Base-by-base conservation (phyloP, 2,329 filamentous ascomycete genomes). In the Colletotrichum nymphaeae region DNA sequence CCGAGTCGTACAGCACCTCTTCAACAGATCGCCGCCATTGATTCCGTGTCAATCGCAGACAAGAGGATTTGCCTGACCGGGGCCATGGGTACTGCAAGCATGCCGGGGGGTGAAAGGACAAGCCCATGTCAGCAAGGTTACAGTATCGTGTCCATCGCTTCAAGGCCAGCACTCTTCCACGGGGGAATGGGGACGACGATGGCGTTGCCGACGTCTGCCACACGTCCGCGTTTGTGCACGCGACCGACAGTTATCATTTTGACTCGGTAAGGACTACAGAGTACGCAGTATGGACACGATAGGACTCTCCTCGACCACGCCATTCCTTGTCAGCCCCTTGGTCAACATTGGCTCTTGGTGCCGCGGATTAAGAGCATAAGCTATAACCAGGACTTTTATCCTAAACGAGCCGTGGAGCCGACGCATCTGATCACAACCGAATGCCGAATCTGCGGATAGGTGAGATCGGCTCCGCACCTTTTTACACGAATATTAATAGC, bases 361-460 rank as follows among this genome's bases (percentile, higher is more conserved):
- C 65, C 42, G 56, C 65, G 60, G 42, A 57, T 69, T 64, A 64
- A 64, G 22, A 67, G 57, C 57, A 68, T 52, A 42, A 56, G 32
- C 56, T 72, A 63, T 72, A 57, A 46, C 16, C 68, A 63, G 68
- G 67, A 57, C n/a, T 22, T 67, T 42, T 63, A 53, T 56, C 68
- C 62, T 42, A 72, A 74, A 63, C 62, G 37, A 60, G 68, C 12
- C 67, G 68, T 72, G 72, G 62, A 72, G 68, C 72, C 72, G 72
- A 72, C 63, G 57, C 63, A 72, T 67, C 68, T 74, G 49, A 63
- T 62, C 32, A 63, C 57, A 72, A 63, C 72, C 72, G 72, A 74
- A 72, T 72, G 72, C 72, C 72, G 72, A 72, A 72, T 74, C 63
- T 67, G 71, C 32, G 32, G 62, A 53, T 72, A 49, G 52, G n/a